A percentile compares a stretch with the other conserved stretches of the same genome.
phyloP scores from a whole-genome alignment of 768 basidiomycete genomes.

The Leucosporidium yakuticum region DNA sequence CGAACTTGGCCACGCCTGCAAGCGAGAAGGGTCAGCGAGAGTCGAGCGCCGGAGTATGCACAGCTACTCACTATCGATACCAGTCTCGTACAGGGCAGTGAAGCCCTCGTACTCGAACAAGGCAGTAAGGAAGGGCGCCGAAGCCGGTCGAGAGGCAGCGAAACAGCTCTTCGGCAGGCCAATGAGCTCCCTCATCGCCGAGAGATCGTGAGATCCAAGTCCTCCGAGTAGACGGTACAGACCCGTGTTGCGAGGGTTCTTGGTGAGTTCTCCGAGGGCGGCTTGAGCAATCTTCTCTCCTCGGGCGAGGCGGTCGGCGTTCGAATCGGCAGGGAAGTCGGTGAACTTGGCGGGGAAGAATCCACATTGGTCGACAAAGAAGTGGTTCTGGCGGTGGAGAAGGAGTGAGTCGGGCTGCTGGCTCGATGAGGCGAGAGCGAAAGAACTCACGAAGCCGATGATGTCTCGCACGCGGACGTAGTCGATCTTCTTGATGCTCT shows the following conservation, averaged over 20 bases:
- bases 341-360: constrained; percentile 26
- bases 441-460: constrained; percentile 37
- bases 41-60: too few species aligned
- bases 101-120: constrained; percentile 37
- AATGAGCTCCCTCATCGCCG: constrained; percentile 41
- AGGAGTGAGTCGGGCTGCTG: background rate
- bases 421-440: background rate
- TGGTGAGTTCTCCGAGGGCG: constrained; percentile 30
- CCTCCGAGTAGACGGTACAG: constrained; percentile 36
- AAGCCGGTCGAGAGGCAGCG: constrained; percentile 3
- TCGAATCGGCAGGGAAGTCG: constrained; percentile 31
- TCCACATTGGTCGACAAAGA: constrained; percentile 39
- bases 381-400: constrained; percentile 14
- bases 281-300: constrained; percentile 14
- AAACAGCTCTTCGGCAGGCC: constrained; percentile 37
- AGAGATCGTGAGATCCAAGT: constrained; percentile 40
- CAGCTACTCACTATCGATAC: constrained; percentile 14
- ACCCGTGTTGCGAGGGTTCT: constrained; percentile 14
- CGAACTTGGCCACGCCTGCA: constrained; percentile 37
- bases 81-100: constrained; percentile 40
- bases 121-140: constrained; percentile 20
- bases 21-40: too few species aligned
- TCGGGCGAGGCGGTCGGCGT: constrained; percentile 13
- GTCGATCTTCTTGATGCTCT: constrained; percentile 34
- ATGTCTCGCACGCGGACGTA: constrained; percentile 40